Evolutionary conservation across 345 rosid genomes (phyloP), one percentile per base, ranked within the genome.

Genomic region (Gossypium longicalyx): DNA sequence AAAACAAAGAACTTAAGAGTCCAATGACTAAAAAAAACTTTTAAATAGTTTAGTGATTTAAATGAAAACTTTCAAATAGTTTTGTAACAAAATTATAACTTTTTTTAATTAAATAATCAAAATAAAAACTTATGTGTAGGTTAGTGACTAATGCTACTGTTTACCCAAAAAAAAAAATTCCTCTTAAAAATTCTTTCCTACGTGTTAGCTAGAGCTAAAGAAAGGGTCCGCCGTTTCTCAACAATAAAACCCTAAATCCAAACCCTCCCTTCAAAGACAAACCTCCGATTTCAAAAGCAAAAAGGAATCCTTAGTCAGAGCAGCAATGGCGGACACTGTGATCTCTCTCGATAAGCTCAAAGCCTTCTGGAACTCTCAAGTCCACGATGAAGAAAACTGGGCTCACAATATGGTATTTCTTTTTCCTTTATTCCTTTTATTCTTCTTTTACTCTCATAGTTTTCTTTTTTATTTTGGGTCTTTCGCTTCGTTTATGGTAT

Each of bases 361-460:
- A 83, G 83, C 89, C 51, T 59, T 87, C 52, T 91, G 84, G 89
- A 82, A 81, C 60, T 89, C 93, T 70, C 90, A 93, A 82, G 78
- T 88, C 54, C 81, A 89, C 70, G 90, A 91, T 48, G 98, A 93
- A 59, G 90, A 87, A 77, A 88, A 87, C 61, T 89, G 97, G 97
- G 92, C 87, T 6, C 77, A 51, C 80, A 93, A 93, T 85, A 54
- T 80, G 94, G 98, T 90, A 27, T 68, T 74, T 57, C 19, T 34
- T 34, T 34, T 34, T 34, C 5, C 41, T 34, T 34, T 34, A 34
- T 34, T 34, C 41, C 41, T 34, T 34, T 34, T 34, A 34, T 5
- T 34, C 41, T 34, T 34, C 41, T 53, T 53, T 53, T 53, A 7
- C 22, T 53, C 7, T 53, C 57, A 53, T 17, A 53, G 57, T 53